Conservation (phyloP, 2,329 filamentous ascomycete species). For the Setomelanomma holmii region DNA sequence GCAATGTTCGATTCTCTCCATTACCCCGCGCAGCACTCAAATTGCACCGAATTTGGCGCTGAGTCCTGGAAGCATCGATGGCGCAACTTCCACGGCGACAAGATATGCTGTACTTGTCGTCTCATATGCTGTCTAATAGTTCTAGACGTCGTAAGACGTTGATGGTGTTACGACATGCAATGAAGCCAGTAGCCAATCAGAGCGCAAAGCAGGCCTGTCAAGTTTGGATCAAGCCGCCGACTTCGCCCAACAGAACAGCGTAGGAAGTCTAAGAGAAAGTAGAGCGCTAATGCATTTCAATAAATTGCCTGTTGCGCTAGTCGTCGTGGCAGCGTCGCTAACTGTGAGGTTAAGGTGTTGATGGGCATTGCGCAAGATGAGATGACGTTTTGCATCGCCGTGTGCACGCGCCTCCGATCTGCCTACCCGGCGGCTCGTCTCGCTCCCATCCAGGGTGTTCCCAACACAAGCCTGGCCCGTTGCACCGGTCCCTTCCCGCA, state of each 20-base stretch:
- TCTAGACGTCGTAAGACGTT: conserved; percentile 34
- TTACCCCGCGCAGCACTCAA: background rate
- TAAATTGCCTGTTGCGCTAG: too few species aligned
- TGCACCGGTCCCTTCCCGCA: background rate
- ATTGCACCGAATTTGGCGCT: background rate
- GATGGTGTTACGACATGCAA: conserved; percentile 27
- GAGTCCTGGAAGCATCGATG: background rate
- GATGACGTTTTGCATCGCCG: conserved; percentile 2
- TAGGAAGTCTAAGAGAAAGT: conserved; percentile 13
- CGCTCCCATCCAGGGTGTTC: conserved; percentile 9
- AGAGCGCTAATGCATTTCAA: conserved; percentile 22
- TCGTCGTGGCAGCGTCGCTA: too few species aligned
- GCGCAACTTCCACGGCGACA: conserved; percentile 6
- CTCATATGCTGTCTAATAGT: conserved; percentile 25
- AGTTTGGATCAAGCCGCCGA: conserved; percentile 33
- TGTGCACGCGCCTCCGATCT: conserved; percentile 15
- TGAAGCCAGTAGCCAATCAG: conserved; percentile 31
- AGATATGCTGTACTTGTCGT: conserved; percentile 14
- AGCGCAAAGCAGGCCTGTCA: conserved; percentile 24
- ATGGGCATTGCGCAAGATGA: too few species aligned
- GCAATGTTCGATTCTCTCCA: conserved; percentile 3
- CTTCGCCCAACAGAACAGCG: conserved; percentile 32
- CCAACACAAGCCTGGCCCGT: background rate
- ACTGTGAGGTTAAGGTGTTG: too few species aligned
- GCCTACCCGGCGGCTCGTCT: conserved; percentile 25